Evolutionary conservation across 345 rosid species (phyloP).

Genomic region (Firmiana major): DNA sequence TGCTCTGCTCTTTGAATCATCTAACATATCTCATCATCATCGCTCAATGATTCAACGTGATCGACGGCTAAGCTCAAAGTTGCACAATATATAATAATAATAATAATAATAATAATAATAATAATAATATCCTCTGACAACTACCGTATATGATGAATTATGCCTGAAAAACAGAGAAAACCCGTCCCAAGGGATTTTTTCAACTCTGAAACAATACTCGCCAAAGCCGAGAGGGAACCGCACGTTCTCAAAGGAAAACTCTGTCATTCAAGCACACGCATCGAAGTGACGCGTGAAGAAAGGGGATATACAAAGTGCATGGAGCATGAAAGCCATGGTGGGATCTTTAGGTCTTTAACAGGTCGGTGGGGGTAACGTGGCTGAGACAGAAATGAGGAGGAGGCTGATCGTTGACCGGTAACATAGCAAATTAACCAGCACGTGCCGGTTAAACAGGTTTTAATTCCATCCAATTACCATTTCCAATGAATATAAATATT

Average conservation of each 20-base stretch:
- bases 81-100: too few relatives aligned
- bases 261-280: not conserved
- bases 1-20: too few relatives aligned
- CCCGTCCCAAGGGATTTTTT: not conserved
- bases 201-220: slow-evolving; percentile 3
- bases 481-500: slow-evolving; percentile 27
- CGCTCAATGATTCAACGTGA: not conserved
- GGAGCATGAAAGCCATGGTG: slow-evolving; percentile 11
- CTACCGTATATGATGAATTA: not conserved
- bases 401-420: slow-evolving; percentile 26
- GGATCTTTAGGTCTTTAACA: not conserved
- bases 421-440: slow-evolving; percentile 13
- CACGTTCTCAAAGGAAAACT: not conserved
- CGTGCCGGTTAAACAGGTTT: slow-evolving; percentile 32
- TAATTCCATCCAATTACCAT: slow-evolving; percentile 8
- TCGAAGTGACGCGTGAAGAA: slow-evolving; percentile 16
- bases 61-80: too few relatives aligned
- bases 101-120: too few relatives aligned
- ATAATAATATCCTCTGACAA: not conserved
- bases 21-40: not conserved
- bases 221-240: not conserved
- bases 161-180: slow-evolving; percentile 8
- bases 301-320: not conserved
- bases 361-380: slow-evolving; percentile 32
- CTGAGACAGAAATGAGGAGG: not conserved